phyloP scores from a whole-genome alignment of 2,329 filamentous ascomycete species.

The Cladosporium sphaerospermum region DNA sequence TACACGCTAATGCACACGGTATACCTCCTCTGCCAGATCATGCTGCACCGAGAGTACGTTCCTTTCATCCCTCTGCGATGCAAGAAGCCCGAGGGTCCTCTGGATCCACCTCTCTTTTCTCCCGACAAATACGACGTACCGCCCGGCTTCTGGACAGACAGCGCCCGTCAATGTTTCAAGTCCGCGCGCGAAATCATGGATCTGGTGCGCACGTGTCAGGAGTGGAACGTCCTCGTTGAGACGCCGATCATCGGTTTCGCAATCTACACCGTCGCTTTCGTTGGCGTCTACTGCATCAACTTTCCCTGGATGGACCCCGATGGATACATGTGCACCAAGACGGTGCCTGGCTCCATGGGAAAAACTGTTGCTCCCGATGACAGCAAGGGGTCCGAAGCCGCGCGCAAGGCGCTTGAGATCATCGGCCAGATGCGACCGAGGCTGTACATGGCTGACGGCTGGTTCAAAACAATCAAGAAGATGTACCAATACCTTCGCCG shows the following conservation, averaged over 20 bases:
- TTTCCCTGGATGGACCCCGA: constrained; percentile 64
- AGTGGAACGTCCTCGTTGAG: constrained; percentile 56
- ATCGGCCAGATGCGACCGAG: constrained; percentile 47
- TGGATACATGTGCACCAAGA: constrained; percentile 43
- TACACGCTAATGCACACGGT: constrained; percentile 64
- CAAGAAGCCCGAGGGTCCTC: constrained; percentile 48
- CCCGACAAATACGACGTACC: constrained; percentile 43
- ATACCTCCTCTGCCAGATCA: constrained; percentile 58
- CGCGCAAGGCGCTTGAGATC: constrained; percentile 45
- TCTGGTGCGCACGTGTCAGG: constrained; percentile 56
- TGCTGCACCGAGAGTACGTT: constrained; percentile 63
- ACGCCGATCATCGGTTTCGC: constrained; percentile 63
- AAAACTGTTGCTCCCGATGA: constrained; percentile 17
- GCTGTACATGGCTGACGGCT: constrained; percentile 53
- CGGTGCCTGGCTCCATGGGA: neutral
- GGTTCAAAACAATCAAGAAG: constrained; percentile 48
- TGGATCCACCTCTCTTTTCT: constrained; percentile 54
- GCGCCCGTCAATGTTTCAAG: constrained; percentile 57
- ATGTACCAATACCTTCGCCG: constrained; percentile 49
- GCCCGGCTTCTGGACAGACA: constrained; percentile 55
- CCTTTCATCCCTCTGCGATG: constrained; percentile 56
- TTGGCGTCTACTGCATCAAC: constrained; percentile 58
- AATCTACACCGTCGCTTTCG: constrained; percentile 60
- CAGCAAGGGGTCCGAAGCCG: constrained; percentile 35
- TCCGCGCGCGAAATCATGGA: constrained; percentile 59